These are phyloP conservation scores for Trichosanthes truncata DNA, from an alignment of 306 rosid species.

Conservation along the genomic window DNA sequence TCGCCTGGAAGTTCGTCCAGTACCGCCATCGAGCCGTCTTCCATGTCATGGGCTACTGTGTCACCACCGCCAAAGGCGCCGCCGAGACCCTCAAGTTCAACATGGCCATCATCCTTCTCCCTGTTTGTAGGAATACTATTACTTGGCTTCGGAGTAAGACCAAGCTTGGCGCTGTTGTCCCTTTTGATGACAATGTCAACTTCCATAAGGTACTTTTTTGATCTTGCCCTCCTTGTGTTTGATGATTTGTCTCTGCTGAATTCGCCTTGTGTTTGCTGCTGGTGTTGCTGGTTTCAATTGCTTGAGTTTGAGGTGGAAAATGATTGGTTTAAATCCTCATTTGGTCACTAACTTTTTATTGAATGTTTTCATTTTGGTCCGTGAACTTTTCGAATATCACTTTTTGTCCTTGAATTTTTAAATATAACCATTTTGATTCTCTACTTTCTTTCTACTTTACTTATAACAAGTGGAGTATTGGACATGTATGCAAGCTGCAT, in stretches of 20 bases:
- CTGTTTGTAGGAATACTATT: constrained; percentile 79
- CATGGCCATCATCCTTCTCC: constrained; percentile 73
- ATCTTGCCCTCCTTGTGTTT: neutral
- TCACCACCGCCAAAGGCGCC: constrained; percentile 66
- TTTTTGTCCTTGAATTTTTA: neutral
- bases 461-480: neutral
- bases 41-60: constrained; percentile 78
- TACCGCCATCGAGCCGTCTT: constrained; percentile 59
- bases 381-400: too few relatives aligned
- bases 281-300: neutral
- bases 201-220: constrained; percentile 56
- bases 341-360: neutral
- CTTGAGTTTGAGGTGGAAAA: neutral
- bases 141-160: constrained; percentile 77
- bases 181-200: constrained; percentile 81
- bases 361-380: neutral
- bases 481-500: neutral
- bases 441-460: too few relatives aligned
- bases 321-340: neutral
- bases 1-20: constrained; percentile 75
- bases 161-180: constrained; percentile 51
- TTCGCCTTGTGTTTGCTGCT: neutral
- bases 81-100: constrained; percentile 89
- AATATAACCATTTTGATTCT: neutral
- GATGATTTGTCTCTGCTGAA: neutral